Base-by-base conservation (phyloP, 2,329 filamentous ascomycete genomes). In the Colletotrichum sansevieriae region DNA sequence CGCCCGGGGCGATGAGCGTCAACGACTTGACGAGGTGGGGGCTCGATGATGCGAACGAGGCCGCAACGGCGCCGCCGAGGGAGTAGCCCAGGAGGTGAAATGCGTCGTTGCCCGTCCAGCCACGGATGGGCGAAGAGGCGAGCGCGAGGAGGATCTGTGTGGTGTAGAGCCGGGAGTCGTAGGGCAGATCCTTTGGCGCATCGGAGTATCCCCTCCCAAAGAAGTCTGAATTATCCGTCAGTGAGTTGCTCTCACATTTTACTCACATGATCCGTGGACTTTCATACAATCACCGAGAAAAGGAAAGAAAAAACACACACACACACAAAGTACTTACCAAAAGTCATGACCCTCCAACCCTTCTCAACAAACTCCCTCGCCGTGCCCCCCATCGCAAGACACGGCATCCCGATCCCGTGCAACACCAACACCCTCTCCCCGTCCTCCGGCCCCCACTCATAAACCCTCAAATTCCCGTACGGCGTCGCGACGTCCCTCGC, bases 381-480 rank as follows among this genome's bases (percentile, higher is more conserved):
- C 41, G 96, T 77, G 47, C 87, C 84, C 2, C 88, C 89, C 18
- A 95, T 80, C 0, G 92, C 86, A 55, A 95, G 82, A 70, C 89
- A 90, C 0, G 94, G 93, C 6, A 93, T 96, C 57, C 89, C 92
- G 74, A 96, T 95, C 5, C 94, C 94, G 77, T 95, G 94, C 15
- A 97, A 80, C 29, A 97, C 81, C 13, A 97, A 80, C 1, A 95
- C 89, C 74, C 90, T 94, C 33, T 88, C 85, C 1, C 92, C 93
- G 41, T 85, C 61, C 67, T 88, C 85, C 0, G 92, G 91, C 0
- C 94, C 94, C 86, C 91, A 96, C 82, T 97, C 94, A 76, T 94
- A 95, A 3, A 93, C 90, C 52, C 90, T 83, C 70, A 93, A 87
- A 4, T 82, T 87, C 15, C 93, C 93, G 75, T 93, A 94, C 6